Conservation (phyloP, 148 eudicot genomes). For the Amaranthus palmeri region DNA sequence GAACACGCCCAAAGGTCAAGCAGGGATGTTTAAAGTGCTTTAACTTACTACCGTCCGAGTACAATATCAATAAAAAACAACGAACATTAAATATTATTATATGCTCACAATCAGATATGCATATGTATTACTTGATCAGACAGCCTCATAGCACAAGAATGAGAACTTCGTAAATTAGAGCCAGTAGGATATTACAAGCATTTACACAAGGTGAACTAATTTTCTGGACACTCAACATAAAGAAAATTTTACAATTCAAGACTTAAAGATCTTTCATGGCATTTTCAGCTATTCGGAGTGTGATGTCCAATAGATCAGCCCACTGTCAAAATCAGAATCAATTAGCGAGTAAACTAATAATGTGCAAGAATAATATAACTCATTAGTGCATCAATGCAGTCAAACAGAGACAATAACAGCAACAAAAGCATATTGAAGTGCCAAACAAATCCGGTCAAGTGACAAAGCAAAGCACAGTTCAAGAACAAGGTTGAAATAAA, state of each 20-base stretch:
- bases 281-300: conserved; percentile 49
- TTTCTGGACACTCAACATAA: conserved; percentile 15
- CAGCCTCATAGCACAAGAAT: not conserved
- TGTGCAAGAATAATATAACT: not conserved
- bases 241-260: conserved; percentile 18
- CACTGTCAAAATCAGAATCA: conserved; percentile 38
- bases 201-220: conserved; percentile 26
- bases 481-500: no score
- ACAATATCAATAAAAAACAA: not conserved
- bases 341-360: not conserved
- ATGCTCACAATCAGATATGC: not conserved
- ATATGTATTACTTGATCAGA: not conserved
- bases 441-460: no score
- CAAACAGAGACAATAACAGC: no score
- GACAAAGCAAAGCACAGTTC: no score
- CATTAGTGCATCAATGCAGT: no score
- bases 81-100: not conserved
- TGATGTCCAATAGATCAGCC: conserved; percentile 81
- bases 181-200: conserved; percentile 29
- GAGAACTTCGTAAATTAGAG: not conserved
- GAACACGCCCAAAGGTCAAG: not conserved
- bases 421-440: no score
- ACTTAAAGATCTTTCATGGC: conserved; percentile 8
- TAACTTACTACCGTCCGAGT: no score
- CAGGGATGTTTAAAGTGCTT: not conserved